Conservation (phyloP, 2,329 filamentous ascomycete species). For the Penicillium hesseltinei region DNA sequence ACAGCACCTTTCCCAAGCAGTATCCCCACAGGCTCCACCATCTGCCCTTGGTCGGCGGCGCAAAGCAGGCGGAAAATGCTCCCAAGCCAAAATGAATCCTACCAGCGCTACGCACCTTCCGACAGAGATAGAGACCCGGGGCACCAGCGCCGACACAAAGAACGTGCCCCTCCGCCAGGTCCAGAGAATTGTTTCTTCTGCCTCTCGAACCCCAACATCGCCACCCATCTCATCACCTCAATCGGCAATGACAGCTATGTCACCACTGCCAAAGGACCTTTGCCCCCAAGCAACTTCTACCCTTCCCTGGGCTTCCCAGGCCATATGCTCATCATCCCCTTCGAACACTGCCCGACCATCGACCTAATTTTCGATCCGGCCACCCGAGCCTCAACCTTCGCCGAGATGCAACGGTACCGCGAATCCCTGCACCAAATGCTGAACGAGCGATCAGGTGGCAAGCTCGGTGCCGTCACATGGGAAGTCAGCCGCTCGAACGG, state of each 20-base stretch:
- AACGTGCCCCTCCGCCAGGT: slow-evolving; percentile 53
- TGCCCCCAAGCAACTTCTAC: slow-evolving; percentile 71
- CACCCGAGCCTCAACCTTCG: slow-evolving; percentile 58
- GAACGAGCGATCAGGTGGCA: slow-evolving; percentile 39
- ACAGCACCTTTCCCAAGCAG: slow-evolving; percentile 58
- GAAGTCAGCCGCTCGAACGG: slow-evolving; percentile 81
- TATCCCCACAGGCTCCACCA: slow-evolving; percentile 69
- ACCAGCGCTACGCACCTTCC: slow-evolving; percentile 40
- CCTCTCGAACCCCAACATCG: slow-evolving; percentile 78
- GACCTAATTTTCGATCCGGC: slow-evolving; percentile 62
- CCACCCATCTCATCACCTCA: slow-evolving; percentile 83
- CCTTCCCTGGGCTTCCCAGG: slow-evolving; percentile 71
- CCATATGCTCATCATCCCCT: slow-evolving; percentile 88
- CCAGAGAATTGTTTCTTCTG: slow-evolving; percentile 93
- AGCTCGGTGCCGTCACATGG: slow-evolving; percentile 82
- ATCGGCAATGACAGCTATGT: slow-evolving; percentile 86
- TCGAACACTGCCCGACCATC: slow-evolving; percentile 77
- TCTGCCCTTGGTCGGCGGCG: slow-evolving; percentile 60
- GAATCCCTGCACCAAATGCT: slow-evolving; percentile 78
- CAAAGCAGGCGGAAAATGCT: slow-evolving; percentile 58
- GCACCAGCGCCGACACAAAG: slow-evolving; percentile 40
- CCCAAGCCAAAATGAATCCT: slow-evolving; percentile 37
- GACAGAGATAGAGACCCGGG: slow-evolving; percentile 31
- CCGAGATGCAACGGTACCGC: slow-evolving; percentile 82
- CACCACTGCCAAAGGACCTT: slow-evolving; percentile 86